A percentile compares a stretch with the other conserved stretches of the same genome.
These are phyloP conservation scores for Macadamia integrifolia DNA, from an alignment of 164 flowering plant species.

Conservation along the genomic window DNA sequence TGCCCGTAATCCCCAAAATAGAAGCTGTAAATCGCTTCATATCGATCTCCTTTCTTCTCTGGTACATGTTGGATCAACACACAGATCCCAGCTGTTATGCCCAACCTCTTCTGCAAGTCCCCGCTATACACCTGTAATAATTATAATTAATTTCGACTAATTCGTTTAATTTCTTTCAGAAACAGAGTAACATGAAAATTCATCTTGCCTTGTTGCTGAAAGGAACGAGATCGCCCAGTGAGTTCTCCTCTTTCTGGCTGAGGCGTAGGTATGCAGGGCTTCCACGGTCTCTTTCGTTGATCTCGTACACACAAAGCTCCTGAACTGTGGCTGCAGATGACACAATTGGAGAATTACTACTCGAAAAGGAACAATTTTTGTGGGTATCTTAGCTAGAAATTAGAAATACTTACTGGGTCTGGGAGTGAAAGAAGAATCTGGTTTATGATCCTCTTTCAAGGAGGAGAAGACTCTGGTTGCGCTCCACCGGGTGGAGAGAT, in stretches of 20 bases:
- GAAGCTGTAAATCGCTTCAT: constrained; percentile 69
- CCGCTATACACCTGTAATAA: constrained; percentile 43
- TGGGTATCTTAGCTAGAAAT: too few relatives aligned
- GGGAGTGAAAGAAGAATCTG: too few relatives aligned
- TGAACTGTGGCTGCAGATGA: constrained; percentile 38
- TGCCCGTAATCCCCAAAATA: constrained; percentile 77
- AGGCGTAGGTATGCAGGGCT: constrained; percentile 63
- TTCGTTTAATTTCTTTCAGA: too few relatives aligned
- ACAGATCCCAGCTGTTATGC: constrained; percentile 57
- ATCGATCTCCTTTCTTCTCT: constrained; percentile 61
- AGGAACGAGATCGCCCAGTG: constrained; percentile 69
- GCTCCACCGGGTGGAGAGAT: constrained; percentile 3
- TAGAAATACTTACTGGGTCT: too few relatives aligned
- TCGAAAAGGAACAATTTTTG: too few relatives aligned
- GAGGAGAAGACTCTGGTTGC: constrained; percentile 28
- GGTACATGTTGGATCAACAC: constrained; percentile 50
- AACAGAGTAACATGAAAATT: too few relatives aligned
- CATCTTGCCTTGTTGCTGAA: constrained; percentile 48
- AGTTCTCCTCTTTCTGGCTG: constrained; percentile 40
- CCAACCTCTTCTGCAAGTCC: constrained; percentile 50
- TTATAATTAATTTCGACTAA: too few relatives aligned
- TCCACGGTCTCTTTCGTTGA: constrained; percentile 64
- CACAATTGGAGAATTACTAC: too few relatives aligned
- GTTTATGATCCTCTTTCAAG: background rate
- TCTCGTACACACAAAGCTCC: constrained; percentile 56